Conservation (phyloP, 345 rosid genomes). For the Garcia nutans region DNA sequence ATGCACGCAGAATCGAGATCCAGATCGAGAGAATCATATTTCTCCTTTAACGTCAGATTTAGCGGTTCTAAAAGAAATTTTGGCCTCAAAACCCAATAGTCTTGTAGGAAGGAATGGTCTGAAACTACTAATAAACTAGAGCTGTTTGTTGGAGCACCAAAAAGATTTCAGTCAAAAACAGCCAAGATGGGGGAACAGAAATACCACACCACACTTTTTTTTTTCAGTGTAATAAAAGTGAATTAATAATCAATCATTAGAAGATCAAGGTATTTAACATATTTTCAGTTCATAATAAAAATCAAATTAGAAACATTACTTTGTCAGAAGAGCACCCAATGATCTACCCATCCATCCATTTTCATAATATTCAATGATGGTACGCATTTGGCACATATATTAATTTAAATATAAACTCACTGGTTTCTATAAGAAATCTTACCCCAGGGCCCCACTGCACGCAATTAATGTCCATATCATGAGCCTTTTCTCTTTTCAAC, state of each 20-base stretch:
- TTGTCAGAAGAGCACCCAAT: background rate
- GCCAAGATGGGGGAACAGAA: background rate
- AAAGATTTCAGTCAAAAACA: background rate
- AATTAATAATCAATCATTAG: background rate
- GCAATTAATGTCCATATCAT: slow-evolving; percentile 81
- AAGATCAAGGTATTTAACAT: background rate
- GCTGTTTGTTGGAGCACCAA: background rate
- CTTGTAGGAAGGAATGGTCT: background rate
- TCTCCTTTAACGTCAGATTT: background rate
- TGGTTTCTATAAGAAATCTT: slow-evolving; percentile 36
- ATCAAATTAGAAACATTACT: background rate
- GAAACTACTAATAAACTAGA: background rate
- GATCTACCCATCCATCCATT: background rate
- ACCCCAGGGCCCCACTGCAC: slow-evolving; percentile 82
- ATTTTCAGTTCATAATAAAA: background rate
- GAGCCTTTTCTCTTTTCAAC: slow-evolving; percentile 82
- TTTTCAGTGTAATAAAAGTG: background rate
- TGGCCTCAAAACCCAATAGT: no score
- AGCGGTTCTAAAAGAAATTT: background rate
- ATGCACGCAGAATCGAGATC: background rate
- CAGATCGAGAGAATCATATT: no score
- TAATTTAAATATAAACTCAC: background rate
- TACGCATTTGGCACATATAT: background rate
- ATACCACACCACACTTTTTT: background rate
- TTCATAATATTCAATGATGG: background rate